Evolutionary conservation across 2,329 filamentous ascomycete genomes (phyloP), one percentile per base, ranked within the genome.

Genomic region (Penicillium brasilianum): DNA sequence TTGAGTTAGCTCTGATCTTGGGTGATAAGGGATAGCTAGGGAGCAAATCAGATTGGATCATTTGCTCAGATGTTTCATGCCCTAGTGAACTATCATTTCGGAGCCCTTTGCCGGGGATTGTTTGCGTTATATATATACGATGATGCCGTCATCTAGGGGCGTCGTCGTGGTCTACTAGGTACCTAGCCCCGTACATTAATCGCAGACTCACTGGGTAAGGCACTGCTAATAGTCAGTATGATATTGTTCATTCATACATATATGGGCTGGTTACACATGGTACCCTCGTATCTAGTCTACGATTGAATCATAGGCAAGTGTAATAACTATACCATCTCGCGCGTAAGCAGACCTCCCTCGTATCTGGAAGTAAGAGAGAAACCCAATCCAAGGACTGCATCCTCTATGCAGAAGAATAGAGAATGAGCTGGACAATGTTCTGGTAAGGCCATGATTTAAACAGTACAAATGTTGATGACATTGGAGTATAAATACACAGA

Each of bases 401-500:
- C 3, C 25, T 3, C 25, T 28, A 28, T 28, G 25, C 25, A 28
- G n/a, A n/a, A 3, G n/a, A 41, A 20, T 6, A 16, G 2, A 41
- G 39, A 41, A 20, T 41, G n/a, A 41, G 14, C 2, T n/a, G 43
- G 22, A 13, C 14, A 30, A 10, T 18, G 5, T 30, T 6, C 25
- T 28, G 25, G 43, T 28, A 7, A 16, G 9, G 28, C n/a, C 22
- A 48, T n/a, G 14, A 2, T 3, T 56, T 44, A 44, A 46, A 37
- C 18, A 55, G 41, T 52, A 53, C 62, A 64, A 44, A 61, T 52
- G 50, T 58, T 59, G 54, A 60, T 68, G 58, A 60, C 60, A 72
- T 72, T 73, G 70, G 64, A 70, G 69, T 75, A 75, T 74, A 75
- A 74, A 64, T 75, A 75, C 72, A 75, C 61, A 64, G 62, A 70